Percentiles rank a stretch among this genome's conserved stretches.
Evolutionary conservation across 225 moss, liverwort and hornwort genomes (phyloP).

Genomic region (Anthoceros angustus): DNA sequence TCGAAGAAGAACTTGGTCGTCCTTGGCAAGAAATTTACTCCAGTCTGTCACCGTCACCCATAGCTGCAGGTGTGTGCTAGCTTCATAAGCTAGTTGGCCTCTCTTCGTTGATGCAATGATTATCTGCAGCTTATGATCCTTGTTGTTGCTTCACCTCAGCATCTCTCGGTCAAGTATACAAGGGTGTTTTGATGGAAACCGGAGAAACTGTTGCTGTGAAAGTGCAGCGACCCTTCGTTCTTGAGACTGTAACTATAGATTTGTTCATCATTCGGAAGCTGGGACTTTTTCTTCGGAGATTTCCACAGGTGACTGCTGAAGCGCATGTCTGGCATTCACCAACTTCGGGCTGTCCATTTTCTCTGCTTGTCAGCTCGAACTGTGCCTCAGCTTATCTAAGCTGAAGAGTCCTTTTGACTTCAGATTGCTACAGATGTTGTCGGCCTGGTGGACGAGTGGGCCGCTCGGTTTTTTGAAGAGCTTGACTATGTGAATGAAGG

Average conservation of each 20-base stretch:
- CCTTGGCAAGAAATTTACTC: conserved; percentile 90
- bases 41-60: conserved; percentile 75
- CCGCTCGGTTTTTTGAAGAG: conserved; percentile 95
- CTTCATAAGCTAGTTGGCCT: neutral
- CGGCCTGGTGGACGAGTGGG: conserved; percentile 94
- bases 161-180: conserved; percentile 93
- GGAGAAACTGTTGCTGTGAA: conserved; percentile 90
- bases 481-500: conserved; percentile 88
- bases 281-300: conserved; percentile 70
- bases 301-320: conserved; percentile 61
- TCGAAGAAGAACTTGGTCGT: conserved; percentile 73
- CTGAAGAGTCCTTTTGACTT: conserved; percentile 19
- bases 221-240: conserved; percentile 87
- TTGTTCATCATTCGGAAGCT: conserved; percentile 85
- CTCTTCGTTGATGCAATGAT: neutral
- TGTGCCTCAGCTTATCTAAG: neutral
- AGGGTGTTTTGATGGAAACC: conserved; percentile 76
- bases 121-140: neutral
- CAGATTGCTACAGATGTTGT: conserved; percentile 98
- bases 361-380: neutral
- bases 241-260: conserved; percentile 95
- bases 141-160: conserved; percentile 20
- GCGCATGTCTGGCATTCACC: neutral
- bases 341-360: neutral
- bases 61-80: conserved; percentile 61